Base-by-base conservation (phyloP, 2,329 filamentous ascomycete genomes). In the Arthrobotrys megalospora region DNA sequence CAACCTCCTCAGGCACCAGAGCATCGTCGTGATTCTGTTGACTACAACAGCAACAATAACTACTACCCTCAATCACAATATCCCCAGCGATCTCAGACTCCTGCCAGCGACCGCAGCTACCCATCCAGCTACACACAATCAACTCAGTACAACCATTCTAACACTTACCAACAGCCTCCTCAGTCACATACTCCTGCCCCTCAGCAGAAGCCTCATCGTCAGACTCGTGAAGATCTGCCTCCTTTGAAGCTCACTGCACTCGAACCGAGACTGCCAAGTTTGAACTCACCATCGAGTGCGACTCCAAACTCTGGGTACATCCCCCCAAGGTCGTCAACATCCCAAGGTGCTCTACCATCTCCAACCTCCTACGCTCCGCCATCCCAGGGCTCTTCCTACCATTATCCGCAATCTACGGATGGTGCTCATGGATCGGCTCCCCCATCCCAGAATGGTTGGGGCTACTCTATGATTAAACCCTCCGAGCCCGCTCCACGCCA, bases 301-400 rank as follows among this genome's bases (percentile, higher is more conserved):
- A 78, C 67, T 32, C 75, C 75, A 48, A 78, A 78, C 47, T 78
- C 75, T 6, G 75, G 68, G 19, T 78, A 71, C 41, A 78, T 78
- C 21, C 48, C 60, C 8, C 75, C 66, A 36, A 71, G 75, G 43
- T 77, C 81, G 11, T 79, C 80, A 16, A 70, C 68, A 16, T 80
- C 81, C 36, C 76, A 81, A 32, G 69, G 55, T 76, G 62, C 80
- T 50, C 36, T 81, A 11, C 80, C 81, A 50, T 82, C 80, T 19
- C 81, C 81, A 10, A 69, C 73, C 21, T 58, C 80, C 47, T 81
- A 82, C 41, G 69, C 68, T 11, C 68, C 80, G 12, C 78, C 75
- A 34, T 63, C 75, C 5, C 75, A 66, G 12, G 47, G 28, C 12
- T 72, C 75, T 16, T 65, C 65, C 5, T 67, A 71, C 24, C 63